Evolutionary conservation across 257 asterid species (phyloP), one percentile per base, ranked within the genome.

Genomic region (Galeopsis tetrahit): DNA sequence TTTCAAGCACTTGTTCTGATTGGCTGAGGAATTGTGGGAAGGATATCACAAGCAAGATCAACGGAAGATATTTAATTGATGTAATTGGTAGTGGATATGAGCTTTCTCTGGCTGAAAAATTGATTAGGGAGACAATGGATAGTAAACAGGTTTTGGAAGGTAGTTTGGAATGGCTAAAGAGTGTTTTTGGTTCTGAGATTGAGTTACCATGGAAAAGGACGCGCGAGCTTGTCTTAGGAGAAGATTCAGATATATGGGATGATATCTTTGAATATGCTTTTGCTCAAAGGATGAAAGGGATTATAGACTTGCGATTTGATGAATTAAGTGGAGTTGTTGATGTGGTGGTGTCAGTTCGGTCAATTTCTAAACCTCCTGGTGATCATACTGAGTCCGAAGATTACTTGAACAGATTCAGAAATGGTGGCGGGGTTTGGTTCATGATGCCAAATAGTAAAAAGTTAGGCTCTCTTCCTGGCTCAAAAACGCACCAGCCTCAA

Each of bases 161-260:
- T 63, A 95, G 99, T 79, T 83, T 95, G 76, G 99, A 92, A 83
- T 95, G 98, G 99, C 92, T 95, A 77, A 92, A 84, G 86, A 88
- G 91, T 79, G 99, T 92, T 69, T 95, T 95, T 80, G 99, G 99
- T 76, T 95, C 99, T 56, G 98, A 95, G 75, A 82, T 92, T 81
- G 98, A 95, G 82, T 82, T 90, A 77, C 99, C 99, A 5, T 95
- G 99, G 99, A 95, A 90, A 78, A 80, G 98, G 71, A 92, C 89
- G 2, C 90, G 88, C 1, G 99, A 95, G 84, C 97, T 95, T 81
- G 99, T 95, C 56, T 72, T 95, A 72, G 99, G 98, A 8, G 97
- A 86, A 79, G 99, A 95, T 57, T 95, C 98, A 0, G 97, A 95
- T 76, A 86, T 95, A 51, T 95, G 99, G 99, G 93, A 90, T 70